Percentiles rank a stretch among this genome's conserved stretches.
phyloP scores from a whole-genome alignment of 352 stramenopile species.

The Blastocystis sp. region DNA sequence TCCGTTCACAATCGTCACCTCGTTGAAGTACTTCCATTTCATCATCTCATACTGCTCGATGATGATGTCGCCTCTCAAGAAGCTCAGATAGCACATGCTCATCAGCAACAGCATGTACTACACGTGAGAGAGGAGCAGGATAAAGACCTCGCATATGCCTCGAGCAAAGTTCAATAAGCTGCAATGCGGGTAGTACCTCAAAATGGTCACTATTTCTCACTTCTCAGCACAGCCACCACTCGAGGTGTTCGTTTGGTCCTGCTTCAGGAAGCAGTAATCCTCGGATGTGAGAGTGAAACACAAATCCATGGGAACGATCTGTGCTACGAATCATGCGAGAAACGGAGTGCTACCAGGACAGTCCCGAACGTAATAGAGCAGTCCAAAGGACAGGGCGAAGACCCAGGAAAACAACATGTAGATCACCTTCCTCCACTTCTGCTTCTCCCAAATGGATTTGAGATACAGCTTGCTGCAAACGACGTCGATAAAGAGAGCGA shows the following conservation, averaged over 20 bases:
- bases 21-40: slow-evolving; percentile 45
- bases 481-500: slow-evolving; percentile 52
- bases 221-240: background rate
- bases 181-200: slow-evolving; percentile 63
- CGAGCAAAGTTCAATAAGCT: slow-evolving; percentile 18
- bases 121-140: background rate
- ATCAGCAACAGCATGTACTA: slow-evolving; percentile 49
- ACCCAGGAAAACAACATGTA: slow-evolving; percentile 35
- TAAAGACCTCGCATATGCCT: slow-evolving; percentile 13
- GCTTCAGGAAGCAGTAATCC: slow-evolving; percentile 63
- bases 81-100: slow-evolving; percentile 55
- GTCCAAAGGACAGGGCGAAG: slow-evolving; percentile 33
- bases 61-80: slow-evolving; percentile 55
- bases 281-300: slow-evolving; percentile 54
- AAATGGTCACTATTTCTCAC: slow-evolving; percentile 59
- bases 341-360: slow-evolving; percentile 11
- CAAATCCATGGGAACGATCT: slow-evolving; percentile 50
- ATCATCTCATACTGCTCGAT: slow-evolving; percentile 67
- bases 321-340: slow-evolving; percentile 4
- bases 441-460: slow-evolving; percentile 45
- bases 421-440: slow-evolving; percentile 60
- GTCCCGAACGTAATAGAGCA: slow-evolving; percentile 40
- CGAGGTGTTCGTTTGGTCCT: slow-evolving; percentile 16
- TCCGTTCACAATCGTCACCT: background rate
- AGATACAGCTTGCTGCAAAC: slow-evolving; percentile 38